A percentile compares a stretch with the other conserved stretches of the same genome.
These are phyloP conservation scores for Populus pruinosa DNA, from an alignment of 345 rosid genomes.

Conservation along the genomic window DNA sequence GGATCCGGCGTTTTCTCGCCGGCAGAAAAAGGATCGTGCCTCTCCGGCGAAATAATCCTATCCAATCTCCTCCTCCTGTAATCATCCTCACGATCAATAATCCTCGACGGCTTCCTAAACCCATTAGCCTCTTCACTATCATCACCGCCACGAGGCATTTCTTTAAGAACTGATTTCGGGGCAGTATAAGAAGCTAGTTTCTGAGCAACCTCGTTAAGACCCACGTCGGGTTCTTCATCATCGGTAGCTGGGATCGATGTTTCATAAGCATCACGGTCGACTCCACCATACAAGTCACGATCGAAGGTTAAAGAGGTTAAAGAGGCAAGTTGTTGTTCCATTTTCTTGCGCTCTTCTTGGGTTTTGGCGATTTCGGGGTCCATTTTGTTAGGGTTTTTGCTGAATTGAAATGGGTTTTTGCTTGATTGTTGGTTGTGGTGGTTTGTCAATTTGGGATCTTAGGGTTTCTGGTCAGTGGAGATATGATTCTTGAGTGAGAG, in stretches of 20 bases:
- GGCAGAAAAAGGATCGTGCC: constrained; percentile 83
- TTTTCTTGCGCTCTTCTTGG: constrained; percentile 69
- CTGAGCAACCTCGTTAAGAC: constrained; percentile 65
- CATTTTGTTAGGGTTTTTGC: constrained; percentile 13
- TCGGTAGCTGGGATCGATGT: constrained; percentile 78
- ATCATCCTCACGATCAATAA: constrained; percentile 90
- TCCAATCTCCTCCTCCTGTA: constrained; percentile 81
- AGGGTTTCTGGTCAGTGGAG: background rate
- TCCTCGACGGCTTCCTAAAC: constrained; percentile 58
- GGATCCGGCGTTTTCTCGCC: constrained; percentile 96
- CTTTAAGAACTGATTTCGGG: constrained; percentile 73
- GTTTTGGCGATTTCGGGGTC: constrained; percentile 79
- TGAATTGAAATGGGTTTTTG: background rate
- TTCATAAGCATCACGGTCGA: constrained; percentile 61
- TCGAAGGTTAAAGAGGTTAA: constrained; percentile 69
- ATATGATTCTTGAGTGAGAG: background rate
- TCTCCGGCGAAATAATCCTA: constrained; percentile 81
- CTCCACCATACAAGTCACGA: constrained; percentile 71
- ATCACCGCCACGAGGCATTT: constrained; percentile 59
- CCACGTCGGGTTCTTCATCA: constrained; percentile 72
- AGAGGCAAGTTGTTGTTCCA: constrained; percentile 76
- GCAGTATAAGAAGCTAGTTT: constrained; percentile 87
- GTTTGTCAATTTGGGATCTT: background rate
- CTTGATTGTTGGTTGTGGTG: background rate
- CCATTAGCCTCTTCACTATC: constrained; percentile 59